These are phyloP conservation scores for Pleurotus tuoliensis DNA, from an alignment of 768 basidiomycete species.

Conservation along the genomic window DNA sequence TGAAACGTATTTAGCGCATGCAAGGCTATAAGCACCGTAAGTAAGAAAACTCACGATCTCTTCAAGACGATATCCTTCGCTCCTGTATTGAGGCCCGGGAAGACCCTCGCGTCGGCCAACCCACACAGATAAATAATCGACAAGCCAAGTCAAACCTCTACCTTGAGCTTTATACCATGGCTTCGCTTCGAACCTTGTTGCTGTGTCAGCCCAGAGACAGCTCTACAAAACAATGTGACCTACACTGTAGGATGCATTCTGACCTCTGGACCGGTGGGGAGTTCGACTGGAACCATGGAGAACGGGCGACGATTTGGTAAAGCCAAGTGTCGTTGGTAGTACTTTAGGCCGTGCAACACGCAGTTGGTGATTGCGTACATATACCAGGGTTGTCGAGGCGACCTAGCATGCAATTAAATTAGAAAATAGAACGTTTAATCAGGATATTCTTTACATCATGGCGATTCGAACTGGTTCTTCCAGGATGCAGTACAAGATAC, in stretches of 20 bases:
- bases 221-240: neutral
- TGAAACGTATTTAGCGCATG: constrained; percentile 7
- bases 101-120: constrained; percentile 31
- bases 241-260: constrained; percentile 33
- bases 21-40: neutral
- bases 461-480: constrained; percentile 30
- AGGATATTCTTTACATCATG: constrained; percentile 35
- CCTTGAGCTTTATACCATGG: constrained; percentile 47
- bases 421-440: neutral
- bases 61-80: constrained; percentile 39
- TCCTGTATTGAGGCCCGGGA: constrained; percentile 34
- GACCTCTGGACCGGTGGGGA: constrained; percentile 14
- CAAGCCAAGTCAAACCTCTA: constrained; percentile 19
- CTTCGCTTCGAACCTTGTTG: constrained; percentile 13
- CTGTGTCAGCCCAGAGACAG: constrained; percentile 18
- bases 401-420: constrained; percentile 23
- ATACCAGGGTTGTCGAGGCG: constrained; percentile 31
- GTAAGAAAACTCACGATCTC: constrained; percentile 28
- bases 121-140: constrained; percentile 27
- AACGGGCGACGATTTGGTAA: constrained; percentile 29
- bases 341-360: constrained; percentile 19
- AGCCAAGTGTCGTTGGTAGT: constrained; percentile 32
- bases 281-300: constrained; percentile 18
- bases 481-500: too few species aligned
- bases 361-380: constrained; percentile 21